These are phyloP conservation scores for Clarkia xantiana DNA, from an alignment of 345 rosid genomes.

Conservation along the genomic window DNA sequence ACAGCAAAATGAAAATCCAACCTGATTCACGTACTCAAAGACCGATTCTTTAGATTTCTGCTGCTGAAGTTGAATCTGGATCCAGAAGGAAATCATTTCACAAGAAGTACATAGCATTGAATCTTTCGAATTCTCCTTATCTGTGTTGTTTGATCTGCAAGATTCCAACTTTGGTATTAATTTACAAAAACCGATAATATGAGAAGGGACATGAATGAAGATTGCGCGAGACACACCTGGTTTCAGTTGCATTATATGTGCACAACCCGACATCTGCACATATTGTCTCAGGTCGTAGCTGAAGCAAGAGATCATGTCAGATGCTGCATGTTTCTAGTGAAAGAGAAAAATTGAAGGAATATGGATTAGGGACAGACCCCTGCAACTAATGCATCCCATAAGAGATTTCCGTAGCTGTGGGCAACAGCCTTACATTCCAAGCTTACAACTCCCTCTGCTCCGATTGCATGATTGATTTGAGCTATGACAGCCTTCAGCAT, in stretches of 20 bases:
- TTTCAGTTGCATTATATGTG: conserved; percentile 11
- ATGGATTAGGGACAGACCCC: conserved; percentile 26
- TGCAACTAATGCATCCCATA: conserved; percentile 31
- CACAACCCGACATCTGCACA: conserved; percentile 43
- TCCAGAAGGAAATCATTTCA: conserved; percentile 44
- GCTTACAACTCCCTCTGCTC: conserved; percentile 37
- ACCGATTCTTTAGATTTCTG: conserved; percentile 27
- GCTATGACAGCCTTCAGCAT: conserved; percentile 26
- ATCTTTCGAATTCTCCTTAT: too few relatives aligned
- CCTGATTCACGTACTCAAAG: conserved; percentile 31
- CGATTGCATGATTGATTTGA: conserved; percentile 41
- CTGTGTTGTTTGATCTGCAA: too few relatives aligned
- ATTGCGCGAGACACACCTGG: conserved; percentile 1
- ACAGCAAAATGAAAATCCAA: neutral
- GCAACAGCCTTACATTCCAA: conserved; percentile 30
- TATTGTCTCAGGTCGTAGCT: conserved; percentile 34
- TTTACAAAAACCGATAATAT: too few relatives aligned
- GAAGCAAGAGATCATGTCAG: conserved; percentile 4
- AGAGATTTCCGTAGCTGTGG: conserved; percentile 20
- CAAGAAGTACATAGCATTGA: conserved; percentile 25
- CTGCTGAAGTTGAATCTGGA: conserved; percentile 40
- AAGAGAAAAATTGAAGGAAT: neutral
- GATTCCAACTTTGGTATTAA: too few relatives aligned
- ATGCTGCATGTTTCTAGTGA: neutral
- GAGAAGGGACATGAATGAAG: too few relatives aligned